These are phyloP conservation scores for Monosporascus sp. DNA, from an alignment of 2,329 filamentous ascomycete species.

Conservation along the genomic window DNA sequence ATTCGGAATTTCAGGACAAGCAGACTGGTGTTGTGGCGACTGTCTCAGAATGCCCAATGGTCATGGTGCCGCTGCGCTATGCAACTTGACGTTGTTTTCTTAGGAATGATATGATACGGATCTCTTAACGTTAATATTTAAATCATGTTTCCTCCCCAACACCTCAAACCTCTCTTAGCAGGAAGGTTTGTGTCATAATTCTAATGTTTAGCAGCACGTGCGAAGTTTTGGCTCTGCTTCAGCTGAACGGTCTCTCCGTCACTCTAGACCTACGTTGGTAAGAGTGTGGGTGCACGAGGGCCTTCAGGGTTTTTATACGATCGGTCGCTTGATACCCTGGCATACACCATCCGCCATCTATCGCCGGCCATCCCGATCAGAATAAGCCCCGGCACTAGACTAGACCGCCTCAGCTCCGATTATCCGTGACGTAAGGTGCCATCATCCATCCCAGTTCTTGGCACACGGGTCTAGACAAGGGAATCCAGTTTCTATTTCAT, in stretches of 20 bases:
- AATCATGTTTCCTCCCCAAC: neutral
- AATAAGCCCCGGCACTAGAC: neutral
- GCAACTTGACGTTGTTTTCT: neutral
- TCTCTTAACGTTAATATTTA: neutral
- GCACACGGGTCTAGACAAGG: conserved; percentile 5
- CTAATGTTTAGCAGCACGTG: too few relatives aligned
- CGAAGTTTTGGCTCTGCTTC: too few relatives aligned
- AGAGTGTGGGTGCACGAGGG: neutral
- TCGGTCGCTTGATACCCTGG: neutral
- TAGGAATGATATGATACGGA: neutral
- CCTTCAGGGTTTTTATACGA: neutral
- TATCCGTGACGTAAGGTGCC: conserved; percentile 14
- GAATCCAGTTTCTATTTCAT: conserved; percentile 13
- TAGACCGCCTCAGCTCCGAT: conserved; percentile 3
- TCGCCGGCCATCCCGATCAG: neutral
- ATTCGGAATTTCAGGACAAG: neutral
- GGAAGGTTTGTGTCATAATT: too few relatives aligned
- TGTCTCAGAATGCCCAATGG: neutral
- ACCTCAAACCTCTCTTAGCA: too few relatives aligned
- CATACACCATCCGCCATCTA: neutral
- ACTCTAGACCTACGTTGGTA: too few relatives aligned
- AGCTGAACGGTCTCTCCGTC: too few relatives aligned
- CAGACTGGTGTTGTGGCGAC: neutral
- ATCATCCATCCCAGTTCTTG: conserved; percentile 6
- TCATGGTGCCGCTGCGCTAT: neutral